phyloP scores from a whole-genome alignment of 805 yeast genomes.

The Teunomyces tritomae region DNA sequence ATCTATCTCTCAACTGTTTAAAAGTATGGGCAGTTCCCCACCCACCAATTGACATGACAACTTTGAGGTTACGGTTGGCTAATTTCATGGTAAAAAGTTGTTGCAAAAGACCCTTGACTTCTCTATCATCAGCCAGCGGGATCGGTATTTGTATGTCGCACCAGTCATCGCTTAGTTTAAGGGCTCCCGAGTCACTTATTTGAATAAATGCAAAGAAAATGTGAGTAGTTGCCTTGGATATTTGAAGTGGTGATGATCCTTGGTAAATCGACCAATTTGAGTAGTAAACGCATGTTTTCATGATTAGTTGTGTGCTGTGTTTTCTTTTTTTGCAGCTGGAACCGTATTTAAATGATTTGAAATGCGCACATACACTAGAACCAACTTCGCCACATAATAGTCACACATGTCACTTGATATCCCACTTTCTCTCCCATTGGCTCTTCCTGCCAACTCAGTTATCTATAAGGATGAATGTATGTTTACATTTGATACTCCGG shows the following conservation, averaged over 20 bases:
- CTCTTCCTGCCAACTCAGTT: conserved; percentile 21
- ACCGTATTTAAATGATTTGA: neutral
- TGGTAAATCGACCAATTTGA: conserved; percentile 47
- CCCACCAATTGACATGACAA: conserved; percentile 83
- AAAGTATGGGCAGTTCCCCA: conserved; percentile 51
- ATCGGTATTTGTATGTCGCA: conserved; percentile 54
- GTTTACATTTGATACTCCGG: conserved; percentile 75
- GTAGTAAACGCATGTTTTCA: conserved; percentile 42
- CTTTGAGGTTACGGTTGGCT: conserved; percentile 41
- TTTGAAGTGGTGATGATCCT: conserved; percentile 54
- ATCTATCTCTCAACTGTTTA: conserved; percentile 22
- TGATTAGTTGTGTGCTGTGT: neutral
- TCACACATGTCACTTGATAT: conserved; percentile 9
- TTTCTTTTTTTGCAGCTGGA: neutral
- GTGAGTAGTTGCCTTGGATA: conserved; percentile 62
- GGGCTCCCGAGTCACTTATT: conserved; percentile 54
- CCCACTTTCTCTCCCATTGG: conserved; percentile 15
- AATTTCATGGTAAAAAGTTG: conserved; percentile 49
- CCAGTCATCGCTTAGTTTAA: conserved; percentile 60
- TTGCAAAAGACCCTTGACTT: conserved; percentile 48
- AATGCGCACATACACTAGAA: conserved; percentile 1
- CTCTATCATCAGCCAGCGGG: conserved; percentile 14
- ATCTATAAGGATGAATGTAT: conserved; percentile 89
- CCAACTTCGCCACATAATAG: neutral
- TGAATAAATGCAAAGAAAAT: conserved; percentile 76